A percentile compares a stretch with the other conserved stretches of the same genome.
These are phyloP conservation scores for Fraxinus quadrangulata DNA, from an alignment of 257 asterid genomes.

Conservation along the genomic window DNA sequence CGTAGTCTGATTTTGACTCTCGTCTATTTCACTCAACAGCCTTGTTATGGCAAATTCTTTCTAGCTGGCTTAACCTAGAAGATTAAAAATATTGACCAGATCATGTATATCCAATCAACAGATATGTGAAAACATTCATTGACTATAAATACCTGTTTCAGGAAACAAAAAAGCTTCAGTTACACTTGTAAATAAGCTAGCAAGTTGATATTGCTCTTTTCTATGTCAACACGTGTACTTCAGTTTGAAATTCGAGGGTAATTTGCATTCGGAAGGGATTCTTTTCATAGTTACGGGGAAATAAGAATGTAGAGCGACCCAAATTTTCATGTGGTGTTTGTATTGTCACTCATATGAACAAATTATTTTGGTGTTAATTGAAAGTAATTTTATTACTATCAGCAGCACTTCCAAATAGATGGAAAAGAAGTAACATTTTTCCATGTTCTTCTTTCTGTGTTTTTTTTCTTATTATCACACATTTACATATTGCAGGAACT, in stretches of 20 bases:
- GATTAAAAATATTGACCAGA: too few species aligned
- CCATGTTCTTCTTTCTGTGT: not conserved
- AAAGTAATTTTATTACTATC: not conserved
- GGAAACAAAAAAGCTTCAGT: not conserved
- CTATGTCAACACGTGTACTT: not conserved
- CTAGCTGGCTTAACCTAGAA: not conserved
- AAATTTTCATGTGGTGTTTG: not conserved
- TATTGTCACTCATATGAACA: not conserved
- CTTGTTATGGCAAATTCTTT: not conserved
- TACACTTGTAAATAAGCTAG: not conserved
- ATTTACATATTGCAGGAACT: not conserved
- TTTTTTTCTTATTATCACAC: not conserved
- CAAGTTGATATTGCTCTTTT: not conserved
- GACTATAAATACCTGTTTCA: not conserved
- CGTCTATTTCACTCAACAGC: not conserved
- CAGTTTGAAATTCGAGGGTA: too few species aligned
- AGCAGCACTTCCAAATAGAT: not conserved
- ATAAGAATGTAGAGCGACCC: not conserved
- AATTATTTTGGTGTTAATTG: not conserved
- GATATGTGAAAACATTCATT: not conserved
- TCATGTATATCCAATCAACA: not conserved
- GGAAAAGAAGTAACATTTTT: slow-evolving; percentile 11
- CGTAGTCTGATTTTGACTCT: not conserved
- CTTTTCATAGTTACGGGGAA: not conserved
- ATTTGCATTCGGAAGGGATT: too few species aligned